Evolutionary conservation across 2,329 filamentous ascomycete genomes (phyloP).

Genomic region (Aspergillus fischeri): DNA sequence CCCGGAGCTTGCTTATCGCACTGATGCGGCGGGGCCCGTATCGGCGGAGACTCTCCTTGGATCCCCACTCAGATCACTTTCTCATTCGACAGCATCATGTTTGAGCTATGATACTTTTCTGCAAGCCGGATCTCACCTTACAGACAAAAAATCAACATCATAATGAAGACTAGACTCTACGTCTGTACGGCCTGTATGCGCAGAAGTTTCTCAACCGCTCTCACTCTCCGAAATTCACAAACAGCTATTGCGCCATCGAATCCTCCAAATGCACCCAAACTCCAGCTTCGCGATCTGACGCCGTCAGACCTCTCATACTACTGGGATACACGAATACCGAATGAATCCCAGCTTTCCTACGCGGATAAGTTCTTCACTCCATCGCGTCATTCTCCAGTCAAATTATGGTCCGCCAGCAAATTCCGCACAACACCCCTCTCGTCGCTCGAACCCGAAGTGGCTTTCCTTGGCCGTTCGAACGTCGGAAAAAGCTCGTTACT

Average conservation of each 20-base stretch:
- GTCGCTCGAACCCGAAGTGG: slow-evolving; percentile 55
- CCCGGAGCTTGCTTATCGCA: slow-evolving; percentile 13
- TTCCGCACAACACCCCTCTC: slow-evolving; percentile 58
- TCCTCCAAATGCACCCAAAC: slow-evolving; percentile 21
- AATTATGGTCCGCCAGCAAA: slow-evolving; percentile 57
- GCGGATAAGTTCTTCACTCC: slow-evolving; percentile 45
- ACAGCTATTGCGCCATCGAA: slow-evolving; percentile 8
- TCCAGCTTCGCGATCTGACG: slow-evolving; percentile 27
- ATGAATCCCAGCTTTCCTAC: slow-evolving; percentile 39
- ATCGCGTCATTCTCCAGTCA: slow-evolving; percentile 46
- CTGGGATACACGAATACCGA: slow-evolving; percentile 49
- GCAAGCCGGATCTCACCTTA: background rate
- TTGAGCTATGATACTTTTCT: background rate
- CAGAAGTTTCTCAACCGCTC: slow-evolving; percentile 3
- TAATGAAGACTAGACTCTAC: slow-evolving; percentile 5
- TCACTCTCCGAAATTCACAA: slow-evolving; percentile 5
- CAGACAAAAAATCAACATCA: background rate
- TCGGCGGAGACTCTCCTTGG: slow-evolving; percentile 8
- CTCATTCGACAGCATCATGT: slow-evolving; percentile 1
- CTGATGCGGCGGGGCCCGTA: slow-evolving; percentile 4
- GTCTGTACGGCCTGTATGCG: slow-evolving; percentile 6
- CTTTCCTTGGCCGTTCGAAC: slow-evolving; percentile 66
- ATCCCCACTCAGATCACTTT: slow-evolving; percentile 10
- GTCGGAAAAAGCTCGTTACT: slow-evolving; percentile 66
- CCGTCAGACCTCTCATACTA: slow-evolving; percentile 41